Base-by-base conservation (phyloP, 2,329 filamentous ascomycete species). In the Phaeophleospora eucalypticola region DNA sequence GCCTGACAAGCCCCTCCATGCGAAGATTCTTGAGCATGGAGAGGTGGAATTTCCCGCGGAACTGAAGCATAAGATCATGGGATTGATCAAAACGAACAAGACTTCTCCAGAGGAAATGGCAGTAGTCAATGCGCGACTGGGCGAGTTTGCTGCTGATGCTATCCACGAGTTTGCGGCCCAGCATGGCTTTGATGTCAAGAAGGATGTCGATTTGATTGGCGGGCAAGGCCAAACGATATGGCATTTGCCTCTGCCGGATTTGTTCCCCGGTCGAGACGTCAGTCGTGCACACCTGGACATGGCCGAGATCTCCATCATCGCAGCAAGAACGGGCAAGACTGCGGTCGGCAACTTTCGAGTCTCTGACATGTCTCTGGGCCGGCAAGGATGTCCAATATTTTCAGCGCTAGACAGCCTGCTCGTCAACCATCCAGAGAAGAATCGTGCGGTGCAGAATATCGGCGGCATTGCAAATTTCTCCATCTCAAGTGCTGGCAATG, bases 211-310 rank as follows among this genome's bases (percentile, higher is more conserved):
- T 41, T 37, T 61, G 9, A 61, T 61, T 32, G 57, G 53, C 20
- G 54, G 56, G 9, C 58, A 61, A 36, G 58, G 58, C 18, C 56
- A 61, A 39, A 61, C 58, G n/a, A 53, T 60, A 15, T 60, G 58
- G 58, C 58, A 58, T 41, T 43, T 60, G 14, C 54, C 50, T 20
- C 42, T 60, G 3, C 56, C 58, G 6, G 43, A 58, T 17, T 48
- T 58, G 29, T 43, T 43, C n/a, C 41, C 41, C 4, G 27, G 32
- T 4, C 54, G 57, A 21, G 44, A 56, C 36, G 55, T 50, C 35
- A 43, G 49, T 42, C 50, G 54, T 18, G 57, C 57, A 17, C 41
- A 43, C 32, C 46, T 60, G 27, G 53, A 58, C 36, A 56, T 58
- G 34, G 52, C 35, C 4, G 53, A 56, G 32, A 51, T 51, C 20